Conservation (phyloP, 441 rosid species). For the Dalechampia spathulata region DNA sequence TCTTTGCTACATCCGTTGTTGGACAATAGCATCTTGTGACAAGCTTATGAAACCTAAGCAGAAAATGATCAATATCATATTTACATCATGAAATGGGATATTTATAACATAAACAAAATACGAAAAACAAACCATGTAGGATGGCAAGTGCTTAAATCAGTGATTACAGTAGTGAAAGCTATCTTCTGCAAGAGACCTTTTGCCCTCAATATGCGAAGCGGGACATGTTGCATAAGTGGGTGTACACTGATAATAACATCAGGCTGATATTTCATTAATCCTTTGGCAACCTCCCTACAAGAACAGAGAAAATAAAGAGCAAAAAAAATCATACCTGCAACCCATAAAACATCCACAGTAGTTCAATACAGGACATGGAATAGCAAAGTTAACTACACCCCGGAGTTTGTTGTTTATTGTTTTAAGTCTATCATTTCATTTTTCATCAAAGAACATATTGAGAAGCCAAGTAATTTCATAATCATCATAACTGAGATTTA, state of each 20-base stretch:
- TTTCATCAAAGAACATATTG: not conserved
- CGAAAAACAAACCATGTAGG: constrained; percentile 74
- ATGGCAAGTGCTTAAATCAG: constrained; percentile 96
- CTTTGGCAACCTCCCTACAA: constrained; percentile 85
- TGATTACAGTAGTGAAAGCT: constrained; percentile 85
- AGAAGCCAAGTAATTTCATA: not conserved
- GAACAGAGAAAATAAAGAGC: constrained; percentile 8
- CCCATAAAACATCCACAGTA: constrained; percentile 1
- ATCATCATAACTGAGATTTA: too few species aligned
- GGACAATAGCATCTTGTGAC: constrained; percentile 99
- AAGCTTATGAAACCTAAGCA: constrained; percentile 93
- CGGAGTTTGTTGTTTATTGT: not conserved
- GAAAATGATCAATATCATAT: constrained; percentile 9
- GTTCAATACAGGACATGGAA: not conserved
- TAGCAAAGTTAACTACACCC: not conserved
- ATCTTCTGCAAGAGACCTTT: constrained; percentile 85
- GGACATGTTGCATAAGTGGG: constrained; percentile 98
- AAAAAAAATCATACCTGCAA: not conserved
- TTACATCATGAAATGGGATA: constrained; percentile 12
- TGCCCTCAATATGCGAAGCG: constrained; percentile 83
- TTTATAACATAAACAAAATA: not conserved
- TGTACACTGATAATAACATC: constrained; percentile 93
- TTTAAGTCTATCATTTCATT: not conserved
- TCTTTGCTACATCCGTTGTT: constrained; percentile 76
- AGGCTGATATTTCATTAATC: constrained; percentile 95